Evolutionary conservation across 352 stramenopile species (phyloP).

Genomic region (Phytopythium ostracodes): DNA sequence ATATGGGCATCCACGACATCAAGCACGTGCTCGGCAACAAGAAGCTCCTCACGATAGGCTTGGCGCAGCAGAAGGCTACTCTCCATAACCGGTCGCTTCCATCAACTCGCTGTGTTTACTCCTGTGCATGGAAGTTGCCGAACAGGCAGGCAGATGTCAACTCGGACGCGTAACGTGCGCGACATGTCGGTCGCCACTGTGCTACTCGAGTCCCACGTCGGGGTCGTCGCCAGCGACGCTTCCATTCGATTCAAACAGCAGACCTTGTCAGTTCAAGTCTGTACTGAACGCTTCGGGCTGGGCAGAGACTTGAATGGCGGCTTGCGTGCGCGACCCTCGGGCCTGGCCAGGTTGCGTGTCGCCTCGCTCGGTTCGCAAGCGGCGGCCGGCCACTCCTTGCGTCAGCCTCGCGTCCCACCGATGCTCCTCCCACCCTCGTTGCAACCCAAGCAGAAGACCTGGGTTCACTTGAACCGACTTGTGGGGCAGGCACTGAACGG

Average conservation of each 20-base stretch:
- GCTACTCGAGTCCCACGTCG: background rate
- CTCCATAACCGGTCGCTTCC: background rate
- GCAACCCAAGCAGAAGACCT: background rate
- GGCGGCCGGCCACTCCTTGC: background rate
- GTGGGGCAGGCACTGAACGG: background rate
- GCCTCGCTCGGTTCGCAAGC: background rate
- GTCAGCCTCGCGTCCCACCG: background rate
- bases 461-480: background rate
- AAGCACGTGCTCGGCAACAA: slow-evolving; percentile 19
- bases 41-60: slow-evolving; percentile 1
- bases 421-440: background rate
- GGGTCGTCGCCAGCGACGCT: background rate
- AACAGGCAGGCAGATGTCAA: background rate
- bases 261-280: too few relatives aligned
- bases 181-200: background rate
- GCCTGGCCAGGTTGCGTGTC: background rate
- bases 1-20: slow-evolving; percentile 30
- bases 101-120: background rate
- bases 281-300: too few relatives aligned
- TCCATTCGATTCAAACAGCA: background rate
- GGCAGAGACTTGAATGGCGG: background rate
- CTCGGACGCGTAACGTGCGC: background rate
- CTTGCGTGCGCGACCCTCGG: background rate
- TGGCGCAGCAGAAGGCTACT: background rate
- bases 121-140: background rate